Percentiles rank a stretch among this genome's conserved stretches.
phyloP scores from a whole-genome alignment of 2,329 filamentous ascomycete species.

The Pestalotiopsis sp. region DNA sequence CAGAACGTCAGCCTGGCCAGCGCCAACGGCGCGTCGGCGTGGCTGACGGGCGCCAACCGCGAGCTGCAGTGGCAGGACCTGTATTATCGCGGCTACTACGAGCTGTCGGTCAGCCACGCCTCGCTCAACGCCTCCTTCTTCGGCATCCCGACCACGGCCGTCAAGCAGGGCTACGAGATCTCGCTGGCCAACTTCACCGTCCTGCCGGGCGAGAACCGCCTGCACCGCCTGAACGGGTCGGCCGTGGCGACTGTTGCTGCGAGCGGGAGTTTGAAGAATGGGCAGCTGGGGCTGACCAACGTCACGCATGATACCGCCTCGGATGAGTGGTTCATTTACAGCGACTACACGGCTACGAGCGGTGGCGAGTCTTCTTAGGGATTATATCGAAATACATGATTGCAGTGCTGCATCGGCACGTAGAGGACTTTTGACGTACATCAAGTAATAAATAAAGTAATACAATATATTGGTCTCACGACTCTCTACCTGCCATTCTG shows the following conservation, averaged over 20 bases:
- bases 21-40: slow-evolving; percentile 46
- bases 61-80: slow-evolving; percentile 66
- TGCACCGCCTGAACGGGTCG: slow-evolving; percentile 33
- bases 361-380: neutral
- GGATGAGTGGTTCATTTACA: slow-evolving; percentile 24
- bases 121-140: slow-evolving; percentile 60
- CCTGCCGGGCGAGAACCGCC: slow-evolving; percentile 54
- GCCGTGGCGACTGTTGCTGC: slow-evolving; percentile 31
- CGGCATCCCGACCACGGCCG: slow-evolving; percentile 48
- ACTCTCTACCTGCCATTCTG: no score
- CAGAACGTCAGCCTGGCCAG: slow-evolving; percentile 55
- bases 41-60: slow-evolving; percentile 49
- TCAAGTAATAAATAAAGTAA: no score
- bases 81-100: slow-evolving; percentile 68
- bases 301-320: slow-evolving; percentile 60
- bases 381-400: no score
- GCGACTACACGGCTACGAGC: slow-evolving; percentile 10
- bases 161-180: slow-evolving; percentile 59
- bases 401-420: no score
- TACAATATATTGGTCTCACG: no score
- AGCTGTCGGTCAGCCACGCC: slow-evolving; percentile 55
- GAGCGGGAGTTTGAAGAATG: slow-evolving; percentile 51
- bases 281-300: slow-evolving; percentile 37
- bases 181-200: slow-evolving; percentile 66
- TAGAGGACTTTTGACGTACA: no score